Percentiles rank a stretch among this genome's conserved stretches.
phyloP scores from a whole-genome alignment of 331 rosid genomes.

The Rhamnella rubrinervis region DNA sequence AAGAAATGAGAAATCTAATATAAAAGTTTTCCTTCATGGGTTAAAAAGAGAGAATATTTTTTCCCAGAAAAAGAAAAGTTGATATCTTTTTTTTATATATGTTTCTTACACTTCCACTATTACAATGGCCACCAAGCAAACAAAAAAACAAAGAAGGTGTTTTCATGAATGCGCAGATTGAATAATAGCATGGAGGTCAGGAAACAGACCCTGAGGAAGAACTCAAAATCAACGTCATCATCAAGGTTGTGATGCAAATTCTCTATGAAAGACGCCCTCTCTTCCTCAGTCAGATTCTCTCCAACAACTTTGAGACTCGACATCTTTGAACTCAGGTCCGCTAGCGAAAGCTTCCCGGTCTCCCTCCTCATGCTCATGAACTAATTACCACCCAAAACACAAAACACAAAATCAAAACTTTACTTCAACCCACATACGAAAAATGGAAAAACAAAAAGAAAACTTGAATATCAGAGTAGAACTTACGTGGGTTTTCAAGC shows the following conservation, averaged over 20 bases:
- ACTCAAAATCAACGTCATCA: conserved; percentile 88
- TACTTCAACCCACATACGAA: not conserved
- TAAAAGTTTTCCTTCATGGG: no score
- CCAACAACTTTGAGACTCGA: conserved; percentile 81
- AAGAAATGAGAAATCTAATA: no score
- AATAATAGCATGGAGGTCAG: not conserved
- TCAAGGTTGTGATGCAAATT: conserved; percentile 71
- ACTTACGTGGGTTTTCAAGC: conserved; percentile 51
- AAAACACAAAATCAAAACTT: not conserved
- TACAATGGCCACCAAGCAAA: no score
- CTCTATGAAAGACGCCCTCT: conserved; percentile 70
- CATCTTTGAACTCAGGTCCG: conserved; percentile 89
- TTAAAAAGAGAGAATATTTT: no score
- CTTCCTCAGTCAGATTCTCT: conserved; percentile 85
- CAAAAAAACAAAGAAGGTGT: not conserved
- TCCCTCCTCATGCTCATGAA: conserved; percentile 90
- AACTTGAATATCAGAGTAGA: not conserved
- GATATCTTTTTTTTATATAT: no score
- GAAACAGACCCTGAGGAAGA: conserved; percentile 73
- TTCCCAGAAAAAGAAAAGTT: no score
- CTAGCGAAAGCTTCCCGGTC: conserved; percentile 67
- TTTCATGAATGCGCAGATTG: not conserved
- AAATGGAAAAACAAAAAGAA: not conserved
- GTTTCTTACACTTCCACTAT: no score
- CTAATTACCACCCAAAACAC: conserved; percentile 35